Percentiles rank a stretch among this genome's conserved stretches.
phyloP scores from a whole-genome alignment of 139 green algal genomes.

The Micractinium sp. region DNA sequence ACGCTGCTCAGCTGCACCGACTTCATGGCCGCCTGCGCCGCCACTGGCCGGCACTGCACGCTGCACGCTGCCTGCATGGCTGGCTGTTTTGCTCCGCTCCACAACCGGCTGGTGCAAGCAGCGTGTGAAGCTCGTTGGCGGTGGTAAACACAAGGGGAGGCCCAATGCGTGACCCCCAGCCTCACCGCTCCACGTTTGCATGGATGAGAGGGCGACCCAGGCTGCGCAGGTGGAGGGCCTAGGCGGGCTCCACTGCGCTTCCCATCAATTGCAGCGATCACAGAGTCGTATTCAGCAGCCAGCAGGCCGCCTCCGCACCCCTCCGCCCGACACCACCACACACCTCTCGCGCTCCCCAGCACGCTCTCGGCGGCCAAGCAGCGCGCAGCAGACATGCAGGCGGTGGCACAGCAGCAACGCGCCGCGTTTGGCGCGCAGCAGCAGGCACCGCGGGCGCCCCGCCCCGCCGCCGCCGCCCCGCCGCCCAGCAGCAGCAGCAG shows the following conservation, averaged over 20 bases:
- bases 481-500: not conserved
- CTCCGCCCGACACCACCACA: not conserved
- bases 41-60: constrained; percentile 24
- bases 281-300: no score
- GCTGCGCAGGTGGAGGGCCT: not conserved
- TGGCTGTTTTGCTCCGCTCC: not conserved
- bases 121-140: not conserved
- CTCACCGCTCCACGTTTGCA: no score
- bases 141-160: not conserved
- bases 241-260: not conserved
- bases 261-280: not conserved
- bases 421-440: not conserved
- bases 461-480: not conserved
- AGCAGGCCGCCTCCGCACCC: no score
- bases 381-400: not conserved
- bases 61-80: constrained; percentile 14
- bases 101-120: not conserved
- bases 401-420: constrained; percentile 6
- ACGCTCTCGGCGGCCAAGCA: not conserved
- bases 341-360: not conserved
- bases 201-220: not conserved
- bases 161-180: not conserved
- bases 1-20: constrained; percentile 23
- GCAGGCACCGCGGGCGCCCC: constrained; percentile 4
- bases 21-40: not conserved